Percentiles rank a stretch among this genome's conserved stretches.
Conservation (phyloP, 352 stramenopile genomes). For the Achlya hypogyna region DNA sequence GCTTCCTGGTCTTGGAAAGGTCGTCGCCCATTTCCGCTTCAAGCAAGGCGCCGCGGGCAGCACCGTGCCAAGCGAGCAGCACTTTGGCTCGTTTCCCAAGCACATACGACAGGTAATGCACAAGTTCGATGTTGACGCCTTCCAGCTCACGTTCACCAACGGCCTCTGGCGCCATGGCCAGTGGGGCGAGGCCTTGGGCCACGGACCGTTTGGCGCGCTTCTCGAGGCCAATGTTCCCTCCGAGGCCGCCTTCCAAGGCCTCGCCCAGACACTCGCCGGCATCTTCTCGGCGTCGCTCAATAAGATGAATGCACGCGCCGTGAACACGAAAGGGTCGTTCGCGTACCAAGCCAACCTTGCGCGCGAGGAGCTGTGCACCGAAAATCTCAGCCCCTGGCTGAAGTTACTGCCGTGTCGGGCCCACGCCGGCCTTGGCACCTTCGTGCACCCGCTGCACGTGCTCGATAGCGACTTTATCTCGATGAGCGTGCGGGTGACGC, state of each 20-base stretch:
- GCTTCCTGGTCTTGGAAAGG: slow-evolving; percentile 35
- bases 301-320: slow-evolving; percentile 52
- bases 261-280: slow-evolving; percentile 65
- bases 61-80: neutral
- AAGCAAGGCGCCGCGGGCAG: slow-evolving; percentile 13
- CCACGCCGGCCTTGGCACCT: slow-evolving; percentile 44
- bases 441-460: slow-evolving; percentile 64
- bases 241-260: slow-evolving; percentile 44
- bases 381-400: slow-evolving; percentile 83
- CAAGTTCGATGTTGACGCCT: slow-evolving; percentile 55
- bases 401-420: slow-evolving; percentile 78
- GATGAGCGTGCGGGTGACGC: neutral
- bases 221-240: slow-evolving; percentile 41
- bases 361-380: slow-evolving; percentile 77
- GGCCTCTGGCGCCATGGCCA: slow-evolving; percentile 28
- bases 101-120: slow-evolving; percentile 60
- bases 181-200: slow-evolving; percentile 21
- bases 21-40: slow-evolving; percentile 52
- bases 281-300: slow-evolving; percentile 79
- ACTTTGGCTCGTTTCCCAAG: slow-evolving; percentile 29
- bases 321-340: neutral
- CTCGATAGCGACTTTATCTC: slow-evolving; percentile 25
- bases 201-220: slow-evolving; percentile 53
- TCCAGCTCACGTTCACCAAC: slow-evolving; percentile 61
- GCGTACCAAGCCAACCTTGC: slow-evolving; percentile 28